Base-by-base conservation (phyloP, 1,284 basidiomycete genomes). In the Boletus nobilissimus region DNA sequence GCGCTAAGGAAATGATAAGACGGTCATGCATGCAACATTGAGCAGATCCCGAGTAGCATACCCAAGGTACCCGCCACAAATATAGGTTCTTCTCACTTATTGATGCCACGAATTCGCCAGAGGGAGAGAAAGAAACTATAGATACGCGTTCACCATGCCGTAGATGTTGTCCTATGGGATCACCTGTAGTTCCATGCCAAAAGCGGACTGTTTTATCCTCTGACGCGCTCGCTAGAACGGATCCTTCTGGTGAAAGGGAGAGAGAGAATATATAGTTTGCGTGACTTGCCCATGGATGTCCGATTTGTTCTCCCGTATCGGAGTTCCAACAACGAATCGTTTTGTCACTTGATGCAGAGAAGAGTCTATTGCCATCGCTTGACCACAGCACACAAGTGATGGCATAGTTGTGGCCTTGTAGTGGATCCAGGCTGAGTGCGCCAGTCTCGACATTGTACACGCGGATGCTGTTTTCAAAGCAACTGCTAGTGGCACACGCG, bases 211-310 rank as follows among this genome's bases (percentile, higher is more conserved):
- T 76, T 6, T 10, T 2, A 60, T 81, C 81, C 6, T 0, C 0
- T 1, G 81, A 76, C 2, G 78, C 64, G n/a, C 79, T 79, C 8
- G 80, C 78, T 8, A 81, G 75, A 11, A 74, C 63, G 1, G 36
- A 48, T 32, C 74, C 71, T 18, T 74, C 48, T 14, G 74, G 64
- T 3, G 79, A 74, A 46, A 78, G 60, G 19, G 76, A 70, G n/a
- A 80, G 40, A 2, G 43, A 73, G 22, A 0, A 3, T 57, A 78
- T 62, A 2, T 0, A 2, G 24, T 24, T 0, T 3, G 48, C 36
- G n/a, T 74, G 75, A 38, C 73, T 79, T 60, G 66, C 73, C 78
- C 64, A 80, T 9, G 51, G n/a, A 2, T 48, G 64, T 72, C 60
- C 46, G 38, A 40, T 60, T 26, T 2, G 67, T 39, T 60, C 54